Conservation (phyloP, 345 rosid genomes). For the Excoecaria agallocha region DNA sequence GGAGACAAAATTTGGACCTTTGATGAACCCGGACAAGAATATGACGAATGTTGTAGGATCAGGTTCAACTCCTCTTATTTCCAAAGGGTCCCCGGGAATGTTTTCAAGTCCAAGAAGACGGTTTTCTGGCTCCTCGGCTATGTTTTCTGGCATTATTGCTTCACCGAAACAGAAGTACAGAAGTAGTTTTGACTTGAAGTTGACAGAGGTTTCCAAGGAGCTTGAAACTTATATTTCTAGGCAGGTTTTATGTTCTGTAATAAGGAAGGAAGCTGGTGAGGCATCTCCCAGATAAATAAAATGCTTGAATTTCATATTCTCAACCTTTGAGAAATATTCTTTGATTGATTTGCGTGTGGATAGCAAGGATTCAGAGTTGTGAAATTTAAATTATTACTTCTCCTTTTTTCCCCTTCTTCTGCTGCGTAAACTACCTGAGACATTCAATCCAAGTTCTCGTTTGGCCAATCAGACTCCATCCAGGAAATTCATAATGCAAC, state of each 20-base stretch:
- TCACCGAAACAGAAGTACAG: slow-evolving; percentile 76
- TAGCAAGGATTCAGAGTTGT: not conserved
- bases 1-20: slow-evolving; percentile 74
- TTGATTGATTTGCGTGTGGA: slow-evolving; percentile 23
- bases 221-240: slow-evolving; percentile 83
- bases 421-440: not conserved
- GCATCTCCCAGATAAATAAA: slow-evolving; percentile 57
- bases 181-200: slow-evolving; percentile 79
- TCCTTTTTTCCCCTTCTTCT: too few species aligned
- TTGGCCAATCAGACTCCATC: not conserved
- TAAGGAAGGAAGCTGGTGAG: slow-evolving; percentile 64
- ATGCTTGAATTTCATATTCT: slow-evolving; percentile 31
- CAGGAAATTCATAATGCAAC: not conserved
- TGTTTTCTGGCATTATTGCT: slow-evolving; percentile 40
- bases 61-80: slow-evolving; percentile 46
- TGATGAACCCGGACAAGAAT: slow-evolving; percentile 48
- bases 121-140: slow-evolving; percentile 61
- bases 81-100: slow-evolving; percentile 59
- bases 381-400: not conserved
- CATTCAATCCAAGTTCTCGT: not conserved
- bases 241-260: slow-evolving; percentile 78
- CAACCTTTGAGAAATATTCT: slow-evolving; percentile 57
- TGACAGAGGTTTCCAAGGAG: slow-evolving; percentile 84
- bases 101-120: slow-evolving; percentile 88
- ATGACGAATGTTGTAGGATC: slow-evolving; percentile 27